Evolutionary conservation across 1,284 basidiomycete species (phyloP).

Genomic region (Ceratobasidium sp.): DNA sequence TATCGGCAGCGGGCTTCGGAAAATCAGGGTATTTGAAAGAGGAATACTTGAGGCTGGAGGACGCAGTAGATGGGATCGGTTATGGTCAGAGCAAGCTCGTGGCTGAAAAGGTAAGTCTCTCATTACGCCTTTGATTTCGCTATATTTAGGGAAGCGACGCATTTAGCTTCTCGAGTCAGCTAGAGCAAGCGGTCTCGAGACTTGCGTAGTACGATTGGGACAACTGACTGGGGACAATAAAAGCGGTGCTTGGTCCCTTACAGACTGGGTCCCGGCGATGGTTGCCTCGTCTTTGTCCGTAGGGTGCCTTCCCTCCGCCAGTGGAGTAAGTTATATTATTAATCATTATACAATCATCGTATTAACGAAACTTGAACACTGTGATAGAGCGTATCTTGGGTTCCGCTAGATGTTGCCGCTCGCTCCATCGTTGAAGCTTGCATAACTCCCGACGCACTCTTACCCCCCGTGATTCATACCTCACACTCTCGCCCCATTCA

Average conservation of each 20-base stretch:
- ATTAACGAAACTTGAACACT: neutral
- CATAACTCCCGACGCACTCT: neutral
- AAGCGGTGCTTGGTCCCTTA: constrained; percentile 33
- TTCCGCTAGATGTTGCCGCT: constrained; percentile 56
- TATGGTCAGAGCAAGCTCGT: constrained; percentile 46
- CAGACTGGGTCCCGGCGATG: constrained; percentile 43
- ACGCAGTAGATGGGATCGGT: constrained; percentile 15
- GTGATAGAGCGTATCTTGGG: constrained; percentile 53
- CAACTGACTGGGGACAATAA: constrained; percentile 35
- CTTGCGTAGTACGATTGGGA: constrained; percentile 36
- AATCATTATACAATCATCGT: neutral
- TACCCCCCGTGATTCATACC: constrained; percentile 51
- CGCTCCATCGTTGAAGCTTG: constrained; percentile 53
- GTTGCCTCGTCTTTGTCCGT: neutral
- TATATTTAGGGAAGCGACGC: neutral
- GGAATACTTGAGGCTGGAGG: neutral
- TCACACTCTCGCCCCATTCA: constrained; percentile 54
- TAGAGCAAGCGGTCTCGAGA: neutral
- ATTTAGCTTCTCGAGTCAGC: neutral
- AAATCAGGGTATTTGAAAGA: constrained; percentile 12
- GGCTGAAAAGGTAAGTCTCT: constrained; percentile 14
- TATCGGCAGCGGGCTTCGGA: constrained; percentile 8
- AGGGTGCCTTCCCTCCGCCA: neutral
- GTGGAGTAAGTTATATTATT: neutral
- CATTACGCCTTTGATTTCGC: neutral